Base-by-base conservation (phyloP, 2,329 filamentous ascomycete species). In the Cordyceps cicadae region DNA sequence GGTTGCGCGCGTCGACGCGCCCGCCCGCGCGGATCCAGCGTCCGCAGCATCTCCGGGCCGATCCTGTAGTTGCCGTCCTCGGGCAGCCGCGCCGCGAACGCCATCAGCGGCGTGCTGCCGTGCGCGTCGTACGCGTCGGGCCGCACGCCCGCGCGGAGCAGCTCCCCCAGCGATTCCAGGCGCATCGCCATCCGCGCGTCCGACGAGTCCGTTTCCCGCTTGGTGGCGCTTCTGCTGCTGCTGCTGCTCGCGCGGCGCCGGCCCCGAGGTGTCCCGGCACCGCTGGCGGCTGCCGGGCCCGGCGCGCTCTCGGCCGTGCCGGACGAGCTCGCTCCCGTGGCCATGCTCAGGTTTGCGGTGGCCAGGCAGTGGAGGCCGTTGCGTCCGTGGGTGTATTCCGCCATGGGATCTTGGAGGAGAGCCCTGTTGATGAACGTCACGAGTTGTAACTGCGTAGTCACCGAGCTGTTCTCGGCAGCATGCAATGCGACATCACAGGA, bases 351-450 rank as follows among this genome's bases (percentile, higher is more conserved):
- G n/a, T 77, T 76, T 7, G 78, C 80, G 62, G 79, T 77, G 2
- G 82, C 82, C n/a, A 85, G 76, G 63, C 81, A 83, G 64, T 85
- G 82, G 17, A 85, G 72, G 9, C 77, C 81, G 62, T 85, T 85
- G 24, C 81, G 78, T 5, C 82, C 82, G 5, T 76, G 68, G 1
- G 69, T 45, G 63, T 81, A 77, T 41, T 59, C 61, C 11, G 24
- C 24, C 2, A 3, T 8, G 63, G 75, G 69, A 48, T 74, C 67
- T 17, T 73, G 67, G 15, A 64, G 67, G 53, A 70, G 65, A 3
- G 74, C 72, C 2, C 67, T 68, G 8, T 67, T 70, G 29, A 80
- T 70, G 32, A 75, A 68, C 21, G 66, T 68, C 41, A 79, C 63
- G 5, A 79, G 70, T 9, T 71, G 68, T 21, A 71, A 67, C 48